Percentiles rank a stretch among this genome's conserved stretches.
Conservation (phyloP, 2,329 filamentous ascomycete genomes). For the Fusarium verticillioides region DNA sequence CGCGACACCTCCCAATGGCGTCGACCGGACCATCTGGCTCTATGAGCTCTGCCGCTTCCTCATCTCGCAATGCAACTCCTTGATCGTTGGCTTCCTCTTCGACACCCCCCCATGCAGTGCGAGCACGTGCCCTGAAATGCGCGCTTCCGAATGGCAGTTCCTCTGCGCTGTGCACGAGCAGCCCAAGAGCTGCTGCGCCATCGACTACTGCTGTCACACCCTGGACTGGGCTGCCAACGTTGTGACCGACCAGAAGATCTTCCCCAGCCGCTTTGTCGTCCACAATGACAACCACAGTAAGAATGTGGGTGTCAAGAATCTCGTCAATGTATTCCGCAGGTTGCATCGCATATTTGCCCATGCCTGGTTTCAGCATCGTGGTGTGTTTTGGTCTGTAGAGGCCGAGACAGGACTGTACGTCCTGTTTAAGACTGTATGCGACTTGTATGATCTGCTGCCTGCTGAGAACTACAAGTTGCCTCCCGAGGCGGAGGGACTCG, state of each 20-base stretch:
- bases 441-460: slow-evolving; percentile 87
- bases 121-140: slow-evolving; percentile 95
- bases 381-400: slow-evolving; percentile 95
- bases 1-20: slow-evolving; percentile 80
- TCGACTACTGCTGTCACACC: slow-evolving; percentile 99
- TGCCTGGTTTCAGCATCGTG: slow-evolving; percentile 97
- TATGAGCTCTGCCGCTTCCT: slow-evolving; percentile 98
- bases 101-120: slow-evolving; percentile 90
- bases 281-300: slow-evolving; percentile 67
- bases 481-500: slow-evolving; percentile 88
- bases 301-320: slow-evolving; percentile 77
- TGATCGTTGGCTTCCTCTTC: slow-evolving; percentile 92
- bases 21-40: slow-evolving; percentile 91
- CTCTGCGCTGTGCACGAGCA: slow-evolving; percentile 97
- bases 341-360: slow-evolving; percentile 98
- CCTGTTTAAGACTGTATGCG: slow-evolving; percentile 97
- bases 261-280: slow-evolving; percentile 82
- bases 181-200: slow-evolving; percentile 96
- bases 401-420: slow-evolving; percentile 91
- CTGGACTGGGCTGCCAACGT: slow-evolving; percentile 97
- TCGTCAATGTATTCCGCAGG: slow-evolving; percentile 94
- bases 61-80: slow-evolving; percentile 90
- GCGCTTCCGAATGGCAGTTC: slow-evolving; percentile 98
- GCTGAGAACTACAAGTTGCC: slow-evolving; percentile 97
- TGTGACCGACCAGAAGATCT: slow-evolving; percentile 93